Conservation (phyloP, 331 rosid species). For the Arachis monticola region DNA sequence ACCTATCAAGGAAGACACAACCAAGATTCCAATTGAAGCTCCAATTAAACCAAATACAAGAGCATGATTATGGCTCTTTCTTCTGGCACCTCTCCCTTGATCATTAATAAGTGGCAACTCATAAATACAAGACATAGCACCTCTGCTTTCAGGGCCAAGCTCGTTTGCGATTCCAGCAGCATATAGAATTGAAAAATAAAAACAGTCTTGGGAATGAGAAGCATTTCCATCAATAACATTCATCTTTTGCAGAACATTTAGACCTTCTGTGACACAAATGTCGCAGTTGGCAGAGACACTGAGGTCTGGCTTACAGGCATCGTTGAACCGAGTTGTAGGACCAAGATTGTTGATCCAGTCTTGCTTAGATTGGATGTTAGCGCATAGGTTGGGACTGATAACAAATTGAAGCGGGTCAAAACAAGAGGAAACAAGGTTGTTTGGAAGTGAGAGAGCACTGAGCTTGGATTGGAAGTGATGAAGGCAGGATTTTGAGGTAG, state of each 20-base stretch:
- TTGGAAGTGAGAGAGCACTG: conserved; percentile 53
- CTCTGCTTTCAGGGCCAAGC: conserved; percentile 67
- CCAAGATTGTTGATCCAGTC: conserved; percentile 70
- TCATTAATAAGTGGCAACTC: conserved; percentile 43
- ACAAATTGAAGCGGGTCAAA: conserved; percentile 70
- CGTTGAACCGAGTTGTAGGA: conserved; percentile 41
- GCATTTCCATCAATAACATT: conserved; percentile 58
- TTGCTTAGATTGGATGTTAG: conserved; percentile 47
- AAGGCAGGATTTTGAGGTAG: conserved; percentile 68
- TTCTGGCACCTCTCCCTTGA: conserved; percentile 30
- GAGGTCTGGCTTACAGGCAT: conserved; percentile 65
- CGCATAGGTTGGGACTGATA: conserved; percentile 54
- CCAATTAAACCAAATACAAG: conserved; percentile 67
- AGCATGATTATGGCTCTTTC: conserved; percentile 37
- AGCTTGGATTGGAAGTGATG: conserved; percentile 65
- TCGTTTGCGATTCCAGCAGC: conserved; percentile 82
- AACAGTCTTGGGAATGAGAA: conserved; percentile 68
- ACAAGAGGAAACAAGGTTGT: conserved; percentile 53
- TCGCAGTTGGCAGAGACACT: conserved; percentile 50
- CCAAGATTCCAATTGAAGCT: conserved; percentile 58
- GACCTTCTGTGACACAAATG: conserved; percentile 54
- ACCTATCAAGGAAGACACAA: conserved; percentile 56
- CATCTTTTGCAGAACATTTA: conserved; percentile 39
- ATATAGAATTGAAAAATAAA: conserved; percentile 62
- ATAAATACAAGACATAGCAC: conserved; percentile 61